Evolutionary conservation across 2,329 filamentous ascomycete species (phyloP).

Genomic region (Aspergillus sp.): DNA sequence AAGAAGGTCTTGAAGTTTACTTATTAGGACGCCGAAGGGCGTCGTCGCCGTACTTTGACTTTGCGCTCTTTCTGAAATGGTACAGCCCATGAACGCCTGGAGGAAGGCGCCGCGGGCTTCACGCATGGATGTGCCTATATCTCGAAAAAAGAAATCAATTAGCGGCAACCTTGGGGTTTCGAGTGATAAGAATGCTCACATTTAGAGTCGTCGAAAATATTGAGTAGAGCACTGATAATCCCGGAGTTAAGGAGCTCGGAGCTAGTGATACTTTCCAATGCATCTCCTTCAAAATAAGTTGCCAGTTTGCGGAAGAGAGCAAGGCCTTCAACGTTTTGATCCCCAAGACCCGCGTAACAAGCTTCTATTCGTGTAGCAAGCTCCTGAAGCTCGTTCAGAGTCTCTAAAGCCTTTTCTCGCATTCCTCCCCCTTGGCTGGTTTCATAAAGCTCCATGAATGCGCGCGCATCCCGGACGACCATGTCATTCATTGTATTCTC

Average conservation of each 20-base stretch:
- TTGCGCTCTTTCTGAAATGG: slow-evolving; percentile 60
- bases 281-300: slow-evolving; percentile 82
- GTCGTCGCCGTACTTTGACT: slow-evolving; percentile 69
- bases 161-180: not conserved
- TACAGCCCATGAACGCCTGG: slow-evolving; percentile 84
- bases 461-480: slow-evolving; percentile 75
- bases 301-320: slow-evolving; percentile 74
- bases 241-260: slow-evolving; percentile 90
- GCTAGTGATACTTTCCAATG: slow-evolving; percentile 90
- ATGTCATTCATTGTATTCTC: slow-evolving; percentile 63
- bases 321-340: slow-evolving; percentile 51
- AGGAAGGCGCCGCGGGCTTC: slow-evolving; percentile 80
- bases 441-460: slow-evolving; percentile 81
- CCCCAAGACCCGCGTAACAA: slow-evolving; percentile 59
- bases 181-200: slow-evolving; percentile 22
- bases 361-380: slow-evolving; percentile 70
- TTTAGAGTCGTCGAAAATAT: slow-evolving; percentile 74
- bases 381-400: slow-evolving; percentile 69
- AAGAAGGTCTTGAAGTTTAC: slow-evolving; percentile 92
- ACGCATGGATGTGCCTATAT: slow-evolving; percentile 27
- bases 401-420: slow-evolving; percentile 75
- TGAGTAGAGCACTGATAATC: slow-evolving; percentile 78
- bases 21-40: slow-evolving; percentile 84
- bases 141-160: not conserved
- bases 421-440: slow-evolving; percentile 70